A percentile compares a stretch with the other conserved stretches of the same genome.
Conservation (phyloP, 2,329 filamentous ascomycete species). For the Xylariaceae sp. region DNA sequence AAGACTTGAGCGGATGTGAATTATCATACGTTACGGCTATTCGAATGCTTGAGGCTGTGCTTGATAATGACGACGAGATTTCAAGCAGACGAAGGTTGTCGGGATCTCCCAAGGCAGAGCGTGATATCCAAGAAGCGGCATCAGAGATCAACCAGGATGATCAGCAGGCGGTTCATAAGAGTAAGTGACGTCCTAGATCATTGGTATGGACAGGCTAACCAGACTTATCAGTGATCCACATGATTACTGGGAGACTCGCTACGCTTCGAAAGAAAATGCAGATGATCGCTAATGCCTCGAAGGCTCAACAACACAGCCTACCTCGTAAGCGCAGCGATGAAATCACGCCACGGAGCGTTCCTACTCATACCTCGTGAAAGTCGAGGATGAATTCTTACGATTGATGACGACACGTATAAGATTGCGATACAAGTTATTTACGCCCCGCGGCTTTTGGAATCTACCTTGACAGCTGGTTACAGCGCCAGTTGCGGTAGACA, state of each 20-base stretch:
- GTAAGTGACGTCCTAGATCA: constrained; percentile 55
- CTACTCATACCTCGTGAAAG: constrained; percentile 52
- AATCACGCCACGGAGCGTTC: constrained; percentile 60
- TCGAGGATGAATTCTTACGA: constrained; percentile 37
- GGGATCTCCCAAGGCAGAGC: constrained; percentile 51
- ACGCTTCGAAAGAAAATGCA: constrained; percentile 67
- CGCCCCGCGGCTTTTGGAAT: constrained; percentile 41
- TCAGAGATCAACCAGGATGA: constrained; percentile 71
- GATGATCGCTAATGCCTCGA: constrained; percentile 65
- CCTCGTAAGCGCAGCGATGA: constrained; percentile 62
- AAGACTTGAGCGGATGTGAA: constrained; percentile 86
- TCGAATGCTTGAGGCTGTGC: constrained; percentile 90
- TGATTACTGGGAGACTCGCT: constrained; percentile 64
- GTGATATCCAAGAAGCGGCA: constrained; percentile 52
- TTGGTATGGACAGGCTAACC: constrained; percentile 39
- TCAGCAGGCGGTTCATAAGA: constrained; percentile 73
- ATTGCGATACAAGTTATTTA: constrained; percentile 40
- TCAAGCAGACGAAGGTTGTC: constrained; percentile 48
- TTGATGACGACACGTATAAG: constrained; percentile 45
- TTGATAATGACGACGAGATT: constrained; percentile 78
- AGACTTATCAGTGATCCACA: constrained; percentile 61
- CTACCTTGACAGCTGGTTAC: constrained; percentile 22
- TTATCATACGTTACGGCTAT: constrained; percentile 93
- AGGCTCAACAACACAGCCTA: constrained; percentile 53
- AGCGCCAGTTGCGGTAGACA: constrained; percentile 18